Conservation (phyloP, 768 basidiomycete species). For the Calocera viscosa region DNA sequence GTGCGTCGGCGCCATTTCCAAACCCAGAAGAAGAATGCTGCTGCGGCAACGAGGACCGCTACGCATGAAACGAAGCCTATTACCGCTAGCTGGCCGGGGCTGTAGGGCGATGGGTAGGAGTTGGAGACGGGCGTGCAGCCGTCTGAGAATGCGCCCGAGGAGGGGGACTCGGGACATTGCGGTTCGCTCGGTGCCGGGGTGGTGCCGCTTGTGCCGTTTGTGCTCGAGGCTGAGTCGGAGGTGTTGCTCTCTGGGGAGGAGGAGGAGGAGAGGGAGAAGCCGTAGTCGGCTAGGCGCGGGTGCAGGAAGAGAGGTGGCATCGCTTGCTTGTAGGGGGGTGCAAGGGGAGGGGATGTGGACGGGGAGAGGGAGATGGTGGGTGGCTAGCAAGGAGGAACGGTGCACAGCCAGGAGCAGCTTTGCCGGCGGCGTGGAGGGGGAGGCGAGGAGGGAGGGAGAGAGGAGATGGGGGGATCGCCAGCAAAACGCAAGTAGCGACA, state of each 20-base stretch:
- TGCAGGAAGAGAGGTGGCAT: no score
- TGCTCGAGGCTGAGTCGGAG: background rate
- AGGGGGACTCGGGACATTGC: background rate
- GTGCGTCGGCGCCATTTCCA: background rate
- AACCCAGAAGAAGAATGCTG: background rate
- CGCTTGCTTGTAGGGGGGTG: no score
- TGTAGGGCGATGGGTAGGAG: background rate
- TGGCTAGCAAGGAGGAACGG: no score
- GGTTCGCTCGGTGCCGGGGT: background rate
- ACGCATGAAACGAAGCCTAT: constrained; percentile 1
- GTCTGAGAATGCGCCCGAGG: background rate
- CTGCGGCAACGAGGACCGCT: background rate
- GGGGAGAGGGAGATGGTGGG: no score
- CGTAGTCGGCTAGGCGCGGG: background rate
- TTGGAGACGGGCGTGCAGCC: background rate
- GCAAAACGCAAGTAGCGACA: no score
- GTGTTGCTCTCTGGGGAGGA: background rate
- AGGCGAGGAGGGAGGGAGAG: no score
- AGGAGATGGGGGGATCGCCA: no score
- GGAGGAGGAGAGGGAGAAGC: background rate
- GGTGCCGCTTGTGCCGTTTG: background rate
- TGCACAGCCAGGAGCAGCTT: no score
- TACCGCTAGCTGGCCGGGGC: background rate
- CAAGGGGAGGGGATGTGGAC: no score
- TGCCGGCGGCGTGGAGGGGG: no score